A percentile compares a stretch with the other conserved stretches of the same genome.
These are phyloP conservation scores for Pseudocercospora cruenta DNA, from an alignment of 2,329 filamentous ascomycete species.

Conservation along the genomic window DNA sequence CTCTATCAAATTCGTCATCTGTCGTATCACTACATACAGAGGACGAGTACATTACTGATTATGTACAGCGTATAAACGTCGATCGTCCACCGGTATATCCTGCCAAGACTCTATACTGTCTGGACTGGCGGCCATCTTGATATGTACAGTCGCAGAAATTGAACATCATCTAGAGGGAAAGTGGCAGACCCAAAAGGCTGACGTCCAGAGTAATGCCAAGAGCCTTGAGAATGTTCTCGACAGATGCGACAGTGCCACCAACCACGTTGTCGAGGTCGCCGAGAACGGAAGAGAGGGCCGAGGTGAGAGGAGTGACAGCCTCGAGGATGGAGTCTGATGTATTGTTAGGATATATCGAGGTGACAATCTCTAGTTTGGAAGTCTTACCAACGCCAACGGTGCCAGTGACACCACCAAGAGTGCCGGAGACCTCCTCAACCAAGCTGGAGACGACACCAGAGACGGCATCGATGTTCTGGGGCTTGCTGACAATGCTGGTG, in stretches of 20 bases:
- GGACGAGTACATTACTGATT: neutral
- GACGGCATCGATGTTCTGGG: slow-evolving; percentile 13
- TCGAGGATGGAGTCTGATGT: slow-evolving; percentile 15
- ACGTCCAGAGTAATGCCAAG: neutral
- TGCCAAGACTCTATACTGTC: neutral
- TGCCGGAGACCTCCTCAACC: slow-evolving; percentile 19
- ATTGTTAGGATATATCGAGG: neutral
- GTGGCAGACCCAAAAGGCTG: neutral
- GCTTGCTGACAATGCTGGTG: slow-evolving; percentile 5
- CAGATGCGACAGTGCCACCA: slow-evolving; percentile 11
- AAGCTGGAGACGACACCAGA: slow-evolving; percentile 15
- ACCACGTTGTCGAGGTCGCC: slow-evolving; percentile 18
- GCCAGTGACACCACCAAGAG: slow-evolving; percentile 16
- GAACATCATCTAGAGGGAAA: neutral
- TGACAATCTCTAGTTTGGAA: neutral
- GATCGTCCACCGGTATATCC: slow-evolving; percentile 1
- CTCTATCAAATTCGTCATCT: neutral
- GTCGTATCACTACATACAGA: slow-evolving; percentile 4
- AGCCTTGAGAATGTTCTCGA: slow-evolving; percentile 20
- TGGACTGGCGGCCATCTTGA: neutral
- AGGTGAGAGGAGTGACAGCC: slow-evolving; percentile 12
- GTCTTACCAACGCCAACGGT: slow-evolving; percentile 22
- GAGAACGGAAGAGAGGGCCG: slow-evolving; percentile 18
- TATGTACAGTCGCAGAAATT: neutral
- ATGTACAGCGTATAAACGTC: neutral